These are phyloP conservation scores for Perilla frutescens DNA, from an alignment of 257 asterid genomes.

Conservation along the genomic window DNA sequence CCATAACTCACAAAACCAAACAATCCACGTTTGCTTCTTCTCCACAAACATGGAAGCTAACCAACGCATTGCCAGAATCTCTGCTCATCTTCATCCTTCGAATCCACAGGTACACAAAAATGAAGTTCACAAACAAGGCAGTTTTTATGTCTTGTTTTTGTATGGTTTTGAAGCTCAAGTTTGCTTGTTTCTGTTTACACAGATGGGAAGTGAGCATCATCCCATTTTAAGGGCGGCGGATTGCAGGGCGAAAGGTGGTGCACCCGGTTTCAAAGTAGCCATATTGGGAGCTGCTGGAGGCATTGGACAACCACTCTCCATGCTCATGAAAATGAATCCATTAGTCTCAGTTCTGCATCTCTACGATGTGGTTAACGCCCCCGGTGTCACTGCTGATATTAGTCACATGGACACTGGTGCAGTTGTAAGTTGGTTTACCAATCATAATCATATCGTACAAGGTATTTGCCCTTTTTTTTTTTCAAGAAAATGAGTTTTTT, in stretches of 20 bases:
- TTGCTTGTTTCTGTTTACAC: slow-evolving; percentile 5
- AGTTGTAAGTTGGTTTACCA: slow-evolving; percentile 52
- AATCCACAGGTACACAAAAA: slow-evolving; percentile 59
- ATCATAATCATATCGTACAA: not conserved
- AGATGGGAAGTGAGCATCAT: slow-evolving; percentile 58
- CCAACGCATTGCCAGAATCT: slow-evolving; percentile 75
- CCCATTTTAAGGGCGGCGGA: slow-evolving; percentile 54
- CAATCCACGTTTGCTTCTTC: not conserved
- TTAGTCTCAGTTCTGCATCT: slow-evolving; percentile 92
- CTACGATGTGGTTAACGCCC: slow-evolving; percentile 91
- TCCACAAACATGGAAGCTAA: slow-evolving; percentile 48
- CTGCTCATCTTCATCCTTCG: slow-evolving; percentile 87
- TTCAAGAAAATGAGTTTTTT: not conserved
- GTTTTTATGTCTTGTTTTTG: not conserved
- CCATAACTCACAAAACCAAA: slow-evolving; percentile 22
- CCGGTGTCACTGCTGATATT: slow-evolving; percentile 95
- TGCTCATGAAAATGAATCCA: slow-evolving; percentile 96
- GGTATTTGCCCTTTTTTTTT: not conserved
- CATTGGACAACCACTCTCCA: slow-evolving; percentile 87
- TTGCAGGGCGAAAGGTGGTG: slow-evolving; percentile 97
- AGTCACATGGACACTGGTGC: slow-evolving; percentile 99
- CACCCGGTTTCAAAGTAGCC: slow-evolving; percentile 94
- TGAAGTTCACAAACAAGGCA: not conserved
- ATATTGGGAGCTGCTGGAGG: slow-evolving; percentile 98
- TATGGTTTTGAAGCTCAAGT: slow-evolving; percentile 3